phyloP scores from a whole-genome alignment of 2,329 filamentous ascomycete genomes.

The Venturiaceae sp. region DNA sequence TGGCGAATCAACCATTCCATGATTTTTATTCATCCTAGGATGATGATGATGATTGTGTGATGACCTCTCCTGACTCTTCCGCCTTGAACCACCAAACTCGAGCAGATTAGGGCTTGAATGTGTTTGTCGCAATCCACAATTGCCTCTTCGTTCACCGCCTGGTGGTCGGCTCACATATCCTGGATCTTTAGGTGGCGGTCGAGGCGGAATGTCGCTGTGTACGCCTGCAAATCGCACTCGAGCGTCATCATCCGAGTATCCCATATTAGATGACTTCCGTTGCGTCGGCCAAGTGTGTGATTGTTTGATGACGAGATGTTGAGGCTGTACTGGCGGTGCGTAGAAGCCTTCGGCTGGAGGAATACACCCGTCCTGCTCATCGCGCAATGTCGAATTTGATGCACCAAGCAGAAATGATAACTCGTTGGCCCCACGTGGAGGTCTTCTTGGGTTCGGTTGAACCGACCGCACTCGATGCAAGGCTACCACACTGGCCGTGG shows the following conservation, averaged over 20 bases:
- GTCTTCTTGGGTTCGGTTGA: background rate
- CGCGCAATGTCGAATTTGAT: background rate
- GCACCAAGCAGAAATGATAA: background rate
- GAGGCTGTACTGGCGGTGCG: background rate
- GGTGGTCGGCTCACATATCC: background rate
- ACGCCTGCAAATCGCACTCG: no score
- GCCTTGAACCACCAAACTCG: background rate
- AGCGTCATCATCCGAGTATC: no score
- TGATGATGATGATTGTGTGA: background rate
- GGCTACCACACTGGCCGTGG: background rate
- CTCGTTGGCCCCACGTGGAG: background rate
- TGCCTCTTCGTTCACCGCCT: background rate
- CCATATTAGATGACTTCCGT: background rate
- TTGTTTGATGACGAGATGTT: background rate
- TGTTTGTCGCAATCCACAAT: background rate
- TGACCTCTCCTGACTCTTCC: background rate
- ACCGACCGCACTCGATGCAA: background rate
- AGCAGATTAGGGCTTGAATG: background rate
- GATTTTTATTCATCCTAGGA: background rate
- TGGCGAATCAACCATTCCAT: background rate
- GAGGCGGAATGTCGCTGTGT: background rate
- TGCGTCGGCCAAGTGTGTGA: background rate
- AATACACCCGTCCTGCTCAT: background rate
- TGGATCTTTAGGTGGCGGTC: background rate
- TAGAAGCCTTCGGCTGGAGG: background rate